Evolutionary conservation across 331 rosid species (phyloP), one percentile per base, ranked within the genome.

Genomic region (Acacia concinna): DNA sequence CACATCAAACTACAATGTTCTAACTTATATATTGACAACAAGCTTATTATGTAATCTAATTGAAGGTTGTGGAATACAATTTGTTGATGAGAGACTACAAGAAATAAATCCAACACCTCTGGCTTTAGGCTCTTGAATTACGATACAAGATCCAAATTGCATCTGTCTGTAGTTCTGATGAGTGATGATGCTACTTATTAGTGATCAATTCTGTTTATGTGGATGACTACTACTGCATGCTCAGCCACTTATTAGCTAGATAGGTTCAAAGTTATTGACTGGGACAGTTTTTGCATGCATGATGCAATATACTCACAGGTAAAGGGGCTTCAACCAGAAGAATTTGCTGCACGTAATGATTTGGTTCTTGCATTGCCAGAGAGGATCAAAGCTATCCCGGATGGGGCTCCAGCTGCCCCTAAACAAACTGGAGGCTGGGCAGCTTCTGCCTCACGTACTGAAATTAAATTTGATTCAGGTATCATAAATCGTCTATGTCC

Each of bases 331-430:
- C 84, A 92, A 14, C 68, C 81, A 25, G 85, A 81, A 85, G 99
- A 96, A 88, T 88, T 96, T 88, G 93, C 94, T 62, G 96, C 98
- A 59, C 97, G 99, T 32, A 96, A 96, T 88, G 99, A 96, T 87
- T 78, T 96, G 91, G 97, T 88, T 84, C 93, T 87, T 83, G 96
- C 99, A 30, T 83, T 96, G 86, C 97, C 99, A 0, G 99, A 89
- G 25, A 91, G 97, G 91, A 96, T 96, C 75, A 97, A 89, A 85
- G 94, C 89, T 77, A 93, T 96, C 77, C 97, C 98, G 21, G 99
- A 96, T 85, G 99, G 99, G 79, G 79, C 98, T 41, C 88, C 97
- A 9, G 84, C 89, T 82, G 90, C 85, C 0, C 88, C 96, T 11
- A 96, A 89, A 86, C 90, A 88, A 76, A 83, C 80, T 47, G 99